These are phyloP conservation scores for Cyberlindnera petersonii DNA, from an alignment of 805 yeast genomes.

Conservation along the genomic window DNA sequence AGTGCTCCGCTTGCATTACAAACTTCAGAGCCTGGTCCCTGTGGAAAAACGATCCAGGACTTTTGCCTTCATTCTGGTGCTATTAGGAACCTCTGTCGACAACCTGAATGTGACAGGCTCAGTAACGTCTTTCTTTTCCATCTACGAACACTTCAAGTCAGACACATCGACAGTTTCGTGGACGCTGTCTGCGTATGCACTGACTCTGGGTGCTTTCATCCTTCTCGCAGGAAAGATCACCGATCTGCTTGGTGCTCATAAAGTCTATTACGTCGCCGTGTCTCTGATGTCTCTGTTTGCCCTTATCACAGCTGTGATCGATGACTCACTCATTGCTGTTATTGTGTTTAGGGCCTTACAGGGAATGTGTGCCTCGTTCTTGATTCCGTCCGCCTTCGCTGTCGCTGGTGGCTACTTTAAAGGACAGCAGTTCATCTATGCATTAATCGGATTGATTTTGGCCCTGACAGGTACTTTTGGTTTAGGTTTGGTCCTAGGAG, in stretches of 20 bases:
- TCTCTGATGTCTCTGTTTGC: constrained; percentile 27
- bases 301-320: constrained; percentile 35
- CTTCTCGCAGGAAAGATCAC: constrained; percentile 39
- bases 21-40: constrained; percentile 4
- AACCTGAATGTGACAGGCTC: constrained; percentile 12
- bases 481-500: constrained; percentile 40
- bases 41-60: constrained; percentile 7
- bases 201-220: constrained; percentile 43
- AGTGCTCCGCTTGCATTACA: neutral
- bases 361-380: constrained; percentile 40
- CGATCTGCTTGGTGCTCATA: constrained; percentile 39
- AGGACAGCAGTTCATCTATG: constrained; percentile 28
- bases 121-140: constrained; percentile 7
- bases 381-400: constrained; percentile 37
- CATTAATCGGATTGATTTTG: constrained; percentile 29
- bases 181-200: constrained; percentile 41
- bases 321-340: constrained; percentile 31
- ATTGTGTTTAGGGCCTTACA: constrained; percentile 43
- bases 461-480: constrained; percentile 33
- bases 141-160: constrained; percentile 6
- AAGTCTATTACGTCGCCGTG: constrained; percentile 28
- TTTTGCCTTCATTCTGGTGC: constrained; percentile 20
- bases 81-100: constrained; percentile 16
- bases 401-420: constrained; percentile 30
- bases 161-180: constrained; percentile 34